Conservation (phyloP, 192 early-diverging fungal species). For the Entophlyctis luteolus region DNA sequence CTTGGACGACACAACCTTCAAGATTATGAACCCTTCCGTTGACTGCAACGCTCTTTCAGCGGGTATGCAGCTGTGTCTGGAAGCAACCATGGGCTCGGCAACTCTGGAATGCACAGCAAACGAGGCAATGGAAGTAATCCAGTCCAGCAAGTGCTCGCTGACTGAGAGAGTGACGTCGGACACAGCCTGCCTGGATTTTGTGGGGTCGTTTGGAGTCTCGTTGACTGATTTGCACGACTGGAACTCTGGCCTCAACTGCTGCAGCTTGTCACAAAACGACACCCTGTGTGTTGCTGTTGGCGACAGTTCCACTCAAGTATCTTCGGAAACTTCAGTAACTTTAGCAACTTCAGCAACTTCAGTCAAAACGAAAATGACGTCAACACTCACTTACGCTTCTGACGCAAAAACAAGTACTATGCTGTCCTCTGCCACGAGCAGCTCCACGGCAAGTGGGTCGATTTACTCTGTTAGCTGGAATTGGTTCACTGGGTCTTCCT, state of each 20-base stretch:
- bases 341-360: not conserved
- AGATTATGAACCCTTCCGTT: not conserved
- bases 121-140: not conserved
- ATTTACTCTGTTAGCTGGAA: constrained; percentile 3
- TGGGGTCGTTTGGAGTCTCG: not conserved
- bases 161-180: not conserved
- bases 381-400: not conserved
- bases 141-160: not conserved
- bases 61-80: not conserved
- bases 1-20: constrained; percentile 1
- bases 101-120: not conserved
- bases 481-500: constrained; percentile 4
- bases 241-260: constrained; percentile 15
- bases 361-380: not conserved
- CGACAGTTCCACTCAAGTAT: not conserved
- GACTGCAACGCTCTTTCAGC: not conserved
- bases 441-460: not conserved
- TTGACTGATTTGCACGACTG: constrained; percentile 1
- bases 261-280: constrained; percentile 16
- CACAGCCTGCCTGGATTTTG: constrained; percentile 10
- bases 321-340: not conserved
- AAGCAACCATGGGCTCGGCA: not conserved
- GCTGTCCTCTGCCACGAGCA: not conserved
- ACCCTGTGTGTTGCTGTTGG: constrained; percentile 14
- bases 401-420: not conserved